Base-by-base conservation (phyloP, 1,284 basidiomycete genomes). In the Trichosporon ovoides region DNA sequence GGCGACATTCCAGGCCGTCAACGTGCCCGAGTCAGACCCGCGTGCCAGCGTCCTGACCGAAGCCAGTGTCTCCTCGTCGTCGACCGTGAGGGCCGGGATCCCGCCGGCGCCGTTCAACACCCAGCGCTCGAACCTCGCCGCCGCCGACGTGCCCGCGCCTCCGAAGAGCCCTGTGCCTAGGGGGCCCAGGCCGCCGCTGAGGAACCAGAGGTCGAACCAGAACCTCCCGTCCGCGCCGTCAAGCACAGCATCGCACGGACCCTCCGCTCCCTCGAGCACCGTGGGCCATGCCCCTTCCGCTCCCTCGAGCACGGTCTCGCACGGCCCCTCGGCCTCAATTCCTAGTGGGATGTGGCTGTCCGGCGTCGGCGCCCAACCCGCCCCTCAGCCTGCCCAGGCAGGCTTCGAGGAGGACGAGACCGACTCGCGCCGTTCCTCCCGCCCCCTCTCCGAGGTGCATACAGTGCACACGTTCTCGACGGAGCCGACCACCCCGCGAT, bases 381-480 rank as follows among this genome's bases (percentile, higher is more conserved):
- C n/a, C n/a, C n/a, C n/a, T n/a, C n/a, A n/a, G n/a, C n/a, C n/a
- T n/a, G n/a, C n/a, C n/a, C n/a, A n/a, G n/a, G n/a, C n/a, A n/a
- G n/a, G n/a, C n/a, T n/a, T n/a, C 35, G 22, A 24, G 20, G 40
- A 46, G 1, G 43, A 28, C 7, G 22, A 46, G 3, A 22, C 24
- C 22, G 43, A 48, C 22, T 31, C 43, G 24, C 43, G 35, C 13
- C 35, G 11, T 14, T 16, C 22, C 12, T 46, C 43, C 14, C 43
- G 43, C 22, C 43, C 22, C 1, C 22, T 7, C 28, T n/a, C 14
- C 4, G 43, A 48, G 22, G 28, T 48, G 22, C 43, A 48, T 7
- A 48, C 43, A 3, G 43, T 48, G 43, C 43, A 48, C 43, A 48
- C 43, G 1, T 48, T n/a, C 43, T 48, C 43, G 14, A 48, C 43